Evolutionary conservation across 2,329 filamentous ascomycete species (phyloP).

Genomic region (Pyrenochaeta sp.): DNA sequence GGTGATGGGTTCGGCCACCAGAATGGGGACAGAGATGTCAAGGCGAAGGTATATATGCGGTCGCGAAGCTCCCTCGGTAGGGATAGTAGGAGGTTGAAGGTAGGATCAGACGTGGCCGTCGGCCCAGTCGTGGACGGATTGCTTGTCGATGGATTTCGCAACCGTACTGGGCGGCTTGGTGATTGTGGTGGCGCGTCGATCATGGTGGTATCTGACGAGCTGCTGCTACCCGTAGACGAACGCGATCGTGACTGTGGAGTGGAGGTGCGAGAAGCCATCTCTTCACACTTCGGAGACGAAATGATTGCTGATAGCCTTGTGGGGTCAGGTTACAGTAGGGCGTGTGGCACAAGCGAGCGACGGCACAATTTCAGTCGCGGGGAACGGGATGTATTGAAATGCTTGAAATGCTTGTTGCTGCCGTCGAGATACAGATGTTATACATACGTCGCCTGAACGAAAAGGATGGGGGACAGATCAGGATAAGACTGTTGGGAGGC

Average conservation of each 20-base stretch:
- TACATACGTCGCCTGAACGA: constrained; percentile 2
- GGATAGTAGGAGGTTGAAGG: constrained; percentile 45
- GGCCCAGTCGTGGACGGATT: constrained; percentile 16
- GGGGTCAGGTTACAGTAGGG: constrained; percentile 11
- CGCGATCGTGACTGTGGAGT: constrained; percentile 40
- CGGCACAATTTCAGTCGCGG: not conserved
- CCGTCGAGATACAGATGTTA: not conserved
- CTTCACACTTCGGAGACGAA: not conserved
- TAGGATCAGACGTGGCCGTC: constrained; percentile 21
- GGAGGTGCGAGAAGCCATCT: constrained; percentile 41
- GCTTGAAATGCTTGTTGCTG: not conserved
- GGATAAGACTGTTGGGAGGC: constrained; percentile 11
- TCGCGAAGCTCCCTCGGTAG: constrained; percentile 50
- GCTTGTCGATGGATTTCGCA: constrained; percentile 33
- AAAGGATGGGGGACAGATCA: not conserved
- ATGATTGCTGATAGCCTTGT: constrained; percentile 16
- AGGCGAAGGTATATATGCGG: constrained; percentile 44
- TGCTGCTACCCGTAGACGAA: constrained; percentile 40
- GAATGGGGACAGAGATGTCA: constrained; percentile 43
- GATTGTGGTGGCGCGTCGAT: constrained; percentile 38
- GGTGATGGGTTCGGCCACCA: constrained; percentile 40
- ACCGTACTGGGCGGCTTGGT: constrained; percentile 36
- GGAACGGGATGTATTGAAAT: not conserved
- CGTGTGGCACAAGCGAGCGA: constrained; percentile 6
- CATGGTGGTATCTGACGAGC: constrained; percentile 46